Conservation (phyloP, 805 yeast genomes). For the Candida nitratophila region DNA sequence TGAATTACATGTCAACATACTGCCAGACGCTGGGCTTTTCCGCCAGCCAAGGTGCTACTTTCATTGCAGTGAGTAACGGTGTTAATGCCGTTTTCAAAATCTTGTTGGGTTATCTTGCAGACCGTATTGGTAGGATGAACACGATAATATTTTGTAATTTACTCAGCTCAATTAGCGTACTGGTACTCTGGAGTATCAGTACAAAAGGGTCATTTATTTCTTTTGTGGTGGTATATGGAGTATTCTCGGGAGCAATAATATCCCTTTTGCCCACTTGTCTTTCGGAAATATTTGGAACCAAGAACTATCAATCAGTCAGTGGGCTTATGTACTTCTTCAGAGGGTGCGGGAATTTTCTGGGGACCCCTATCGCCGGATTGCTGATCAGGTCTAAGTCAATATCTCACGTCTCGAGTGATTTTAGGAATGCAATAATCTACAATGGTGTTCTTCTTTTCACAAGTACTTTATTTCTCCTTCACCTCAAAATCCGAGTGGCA, state of each 20-base stretch:
- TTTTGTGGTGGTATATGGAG: conserved; percentile 28
- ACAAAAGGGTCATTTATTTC: conserved; percentile 20
- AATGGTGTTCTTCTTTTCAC: conserved; percentile 16
- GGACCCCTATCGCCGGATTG: conserved; percentile 30
- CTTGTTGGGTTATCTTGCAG: conserved; percentile 33
- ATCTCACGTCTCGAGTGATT: conserved; percentile 14
- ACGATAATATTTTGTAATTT: conserved; percentile 31
- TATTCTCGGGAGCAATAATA: conserved; percentile 29
- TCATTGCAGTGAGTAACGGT: conserved; percentile 29
- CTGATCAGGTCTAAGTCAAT: conserved; percentile 11
- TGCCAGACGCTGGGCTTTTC: conserved; percentile 25
- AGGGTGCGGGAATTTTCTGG: conserved; percentile 28
- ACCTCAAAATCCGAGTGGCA: conserved; percentile 18
- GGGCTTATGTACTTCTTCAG: conserved; percentile 28
- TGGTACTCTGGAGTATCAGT: conserved; percentile 30
- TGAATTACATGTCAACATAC: conserved; percentile 29
- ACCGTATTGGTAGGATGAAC: conserved; percentile 33
- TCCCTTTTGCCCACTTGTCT: conserved; percentile 27
- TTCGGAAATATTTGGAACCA: conserved; percentile 26
- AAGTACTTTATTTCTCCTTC: conserved; percentile 1
- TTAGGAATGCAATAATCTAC: conserved; percentile 21
- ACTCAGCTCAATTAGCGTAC: conserved; percentile 26
- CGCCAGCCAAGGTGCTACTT: conserved; percentile 24
- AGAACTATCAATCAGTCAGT: conserved; percentile 26
- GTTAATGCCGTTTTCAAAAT: conserved; percentile 24